Evolutionary conservation across 305 asterid species (phyloP).

Genomic region (Fraxinus xanthoxyloides): DNA sequence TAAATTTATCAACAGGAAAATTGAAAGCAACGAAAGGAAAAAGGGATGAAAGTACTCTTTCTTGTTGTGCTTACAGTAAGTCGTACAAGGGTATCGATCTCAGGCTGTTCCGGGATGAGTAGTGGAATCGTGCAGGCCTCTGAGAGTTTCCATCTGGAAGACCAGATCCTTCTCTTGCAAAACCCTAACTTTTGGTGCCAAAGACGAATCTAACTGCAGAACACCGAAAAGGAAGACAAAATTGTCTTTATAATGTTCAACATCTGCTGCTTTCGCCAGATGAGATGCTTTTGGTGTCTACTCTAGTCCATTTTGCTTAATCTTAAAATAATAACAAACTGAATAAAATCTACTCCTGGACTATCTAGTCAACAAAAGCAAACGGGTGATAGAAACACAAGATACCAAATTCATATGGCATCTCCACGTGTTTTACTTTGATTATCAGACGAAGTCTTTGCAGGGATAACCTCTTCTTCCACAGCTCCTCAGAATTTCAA

Average conservation of each 20-base stretch:
- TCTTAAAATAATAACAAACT: background rate
- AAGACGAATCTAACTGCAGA: background rate
- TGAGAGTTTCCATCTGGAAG: conserved; percentile 51
- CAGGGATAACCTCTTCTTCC: background rate
- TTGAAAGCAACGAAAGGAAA: background rate
- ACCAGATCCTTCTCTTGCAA: conserved; percentile 14
- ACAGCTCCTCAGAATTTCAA: background rate
- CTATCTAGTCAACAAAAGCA: background rate
- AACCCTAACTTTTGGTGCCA: conserved; percentile 29
- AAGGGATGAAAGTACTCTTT: conserved; percentile 33
- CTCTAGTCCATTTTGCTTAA: background rate
- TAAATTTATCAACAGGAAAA: background rate
- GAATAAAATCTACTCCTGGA: background rate
- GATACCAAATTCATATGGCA: background rate
- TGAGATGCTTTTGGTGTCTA: background rate
- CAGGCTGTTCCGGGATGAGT: conserved; percentile 25
- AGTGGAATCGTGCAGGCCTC: conserved; percentile 42
- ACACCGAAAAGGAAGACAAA: background rate
- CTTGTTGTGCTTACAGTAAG: conserved; percentile 68
- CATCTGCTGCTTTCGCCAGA: conserved; percentile 14
- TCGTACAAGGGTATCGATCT: conserved; percentile 55
- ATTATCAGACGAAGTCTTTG: background rate
- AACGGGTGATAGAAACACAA: background rate
- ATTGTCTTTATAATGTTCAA: background rate
- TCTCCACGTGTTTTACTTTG: background rate